Base-by-base conservation (phyloP, 2,329 filamentous ascomycete genomes). In the Moelleriella libera region DNA sequence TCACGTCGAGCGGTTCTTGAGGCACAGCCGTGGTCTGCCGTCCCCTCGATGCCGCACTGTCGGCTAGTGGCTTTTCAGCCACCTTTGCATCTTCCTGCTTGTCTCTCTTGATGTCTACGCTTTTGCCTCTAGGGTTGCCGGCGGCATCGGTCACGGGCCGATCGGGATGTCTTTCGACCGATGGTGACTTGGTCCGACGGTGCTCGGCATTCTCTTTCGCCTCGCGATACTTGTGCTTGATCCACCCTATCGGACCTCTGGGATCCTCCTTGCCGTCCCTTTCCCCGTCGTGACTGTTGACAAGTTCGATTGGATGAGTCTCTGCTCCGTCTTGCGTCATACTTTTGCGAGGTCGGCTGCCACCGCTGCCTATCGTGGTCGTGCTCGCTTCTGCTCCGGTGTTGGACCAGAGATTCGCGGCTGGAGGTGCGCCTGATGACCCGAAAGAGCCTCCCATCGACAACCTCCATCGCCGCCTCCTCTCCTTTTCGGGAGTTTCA, bases 391-490 rank as follows among this genome's bases (percentile, higher is more conserved):
- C 79, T 2, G 81, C 81, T 48, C 76, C 73, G 7, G 72, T 68
- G 51, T 83, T 84, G 9, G 75, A 70, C 10, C 80, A 82, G n/a
- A 82, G 56, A 1, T 65, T 67, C 41, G 67, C 62, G 6, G 67
- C 59, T 47, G 74, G 65, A 47, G 74, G 61, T 50, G 69, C 60
- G 53, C 75, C 48, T 48, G 64, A 50, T 55, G 67, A 54, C 49
- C 67, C 57, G 55, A 64, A 43, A 54, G 68, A 56, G 29, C 69
- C 61, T 9, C 71, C 64, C 43, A 71, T 63, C 14, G 87, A 83
- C 46, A 88, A 72, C 69, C 88, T 87, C 69, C 76, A 78, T 30
- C 83, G 79, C 49, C 75, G 78, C 57, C 82, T 84, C 63, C 81
- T 85, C 47, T 85, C 80, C 55, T 76, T 81, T 47, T 84, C 80